Evolutionary conservation across 2,329 filamentous ascomycete genomes (phyloP).

Genomic region (Coniochaeta sp.): DNA sequence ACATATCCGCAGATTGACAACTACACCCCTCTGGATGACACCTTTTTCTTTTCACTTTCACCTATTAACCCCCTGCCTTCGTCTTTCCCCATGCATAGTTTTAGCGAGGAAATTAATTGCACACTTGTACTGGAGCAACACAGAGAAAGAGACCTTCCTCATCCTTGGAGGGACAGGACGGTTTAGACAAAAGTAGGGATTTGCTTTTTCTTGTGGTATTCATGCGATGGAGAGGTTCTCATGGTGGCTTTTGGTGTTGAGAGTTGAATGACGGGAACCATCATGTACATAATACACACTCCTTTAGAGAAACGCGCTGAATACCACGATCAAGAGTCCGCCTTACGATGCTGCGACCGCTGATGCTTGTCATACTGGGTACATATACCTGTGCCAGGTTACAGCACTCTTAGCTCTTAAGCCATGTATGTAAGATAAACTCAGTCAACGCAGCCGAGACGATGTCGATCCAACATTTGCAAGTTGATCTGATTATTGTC

Average conservation of each 20-base stretch:
- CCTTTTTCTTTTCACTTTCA: neutral
- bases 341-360: neutral
- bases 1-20: conserved; percentile 4
- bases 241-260: conserved; percentile 1
- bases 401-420: no score
- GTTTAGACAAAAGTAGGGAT: conserved; percentile 1
- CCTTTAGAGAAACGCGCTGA: neutral
- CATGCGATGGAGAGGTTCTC: neutral
- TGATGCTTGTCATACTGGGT: neutral
- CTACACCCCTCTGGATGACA: neutral
- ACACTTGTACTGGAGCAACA: neutral
- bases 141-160: neutral
- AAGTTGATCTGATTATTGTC: neutral
- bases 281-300: neutral
- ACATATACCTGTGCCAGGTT: no score
- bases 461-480: neutral
- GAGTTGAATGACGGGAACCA: conserved; percentile 1
- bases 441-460: no score
- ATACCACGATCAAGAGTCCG: neutral
- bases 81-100: neutral
- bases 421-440: no score
- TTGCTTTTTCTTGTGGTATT: conserved; percentile 3
- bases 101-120: neutral
- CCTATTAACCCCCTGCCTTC: neutral
- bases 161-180: conserved; percentile 1